Percentiles rank a stretch among this genome's conserved stretches.
Conservation (phyloP, 371 early-diverging fungal species). For the Umbelopsis sp. region DNA sequence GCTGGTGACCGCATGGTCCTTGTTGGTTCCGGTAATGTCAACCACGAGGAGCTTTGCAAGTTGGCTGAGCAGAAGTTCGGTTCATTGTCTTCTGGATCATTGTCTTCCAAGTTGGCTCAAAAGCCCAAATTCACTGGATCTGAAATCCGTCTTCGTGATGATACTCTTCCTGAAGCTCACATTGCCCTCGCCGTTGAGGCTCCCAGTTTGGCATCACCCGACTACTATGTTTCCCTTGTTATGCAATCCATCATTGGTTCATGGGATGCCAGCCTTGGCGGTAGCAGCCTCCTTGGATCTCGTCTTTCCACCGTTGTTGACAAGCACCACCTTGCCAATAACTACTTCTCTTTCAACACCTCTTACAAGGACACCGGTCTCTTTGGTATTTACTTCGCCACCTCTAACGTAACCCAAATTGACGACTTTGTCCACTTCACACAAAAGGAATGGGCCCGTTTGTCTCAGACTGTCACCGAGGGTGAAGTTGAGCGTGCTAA, state of each 20-base stretch:
- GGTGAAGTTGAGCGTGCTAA: constrained; percentile 94
- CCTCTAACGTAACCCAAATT: constrained; percentile 74
- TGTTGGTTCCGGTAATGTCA: constrained; percentile 88
- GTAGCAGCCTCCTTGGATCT: constrained; percentile 79
- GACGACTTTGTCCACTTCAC: constrained; percentile 88
- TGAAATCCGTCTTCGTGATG: constrained; percentile 89
- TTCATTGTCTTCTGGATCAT: constrained; percentile 45
- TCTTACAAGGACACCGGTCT: constrained; percentile 94
- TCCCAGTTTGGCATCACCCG: constrained; percentile 83
- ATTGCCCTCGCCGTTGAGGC: constrained; percentile 94
- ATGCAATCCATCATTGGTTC: constrained; percentile 89
- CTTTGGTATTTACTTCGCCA: constrained; percentile 88
- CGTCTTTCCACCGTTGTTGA: constrained; percentile 79
- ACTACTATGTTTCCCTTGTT: constrained; percentile 90
- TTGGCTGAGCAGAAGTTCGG: constrained; percentile 90
- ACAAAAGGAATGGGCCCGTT: constrained; percentile 89
- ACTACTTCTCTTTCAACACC: constrained; percentile 94
- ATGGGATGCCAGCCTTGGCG: constrained; percentile 89
- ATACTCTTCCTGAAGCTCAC: constrained; percentile 88
- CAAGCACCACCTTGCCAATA: constrained; percentile 85
- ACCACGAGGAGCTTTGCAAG: constrained; percentile 87
- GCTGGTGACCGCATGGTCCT: constrained; percentile 91
- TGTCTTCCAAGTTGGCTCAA: constrained; percentile 35
- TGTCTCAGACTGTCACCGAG: constrained; percentile 79
- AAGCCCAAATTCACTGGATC: constrained; percentile 84